Evolutionary conservation across 2,329 filamentous ascomycete species (phyloP).

Genomic region (Thelonectria olida): DNA sequence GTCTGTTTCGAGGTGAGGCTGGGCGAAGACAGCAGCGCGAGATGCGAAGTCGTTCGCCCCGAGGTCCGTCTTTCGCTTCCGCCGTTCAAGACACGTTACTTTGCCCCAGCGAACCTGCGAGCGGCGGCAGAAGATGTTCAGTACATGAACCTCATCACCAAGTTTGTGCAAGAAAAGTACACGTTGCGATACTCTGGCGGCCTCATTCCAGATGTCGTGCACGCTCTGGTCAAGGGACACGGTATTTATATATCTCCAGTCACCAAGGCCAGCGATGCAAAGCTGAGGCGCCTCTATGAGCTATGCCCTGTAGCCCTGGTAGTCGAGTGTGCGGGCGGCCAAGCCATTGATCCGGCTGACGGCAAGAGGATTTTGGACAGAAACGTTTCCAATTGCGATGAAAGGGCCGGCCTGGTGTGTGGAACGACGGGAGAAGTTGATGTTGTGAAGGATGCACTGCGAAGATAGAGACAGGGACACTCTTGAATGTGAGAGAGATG

Average conservation of each 20-base stretch:
- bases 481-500: background rate
- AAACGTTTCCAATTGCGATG: slow-evolving; percentile 53
- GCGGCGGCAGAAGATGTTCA: slow-evolving; percentile 59
- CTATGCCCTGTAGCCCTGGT: slow-evolving; percentile 67
- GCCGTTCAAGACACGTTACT: slow-evolving; percentile 63
- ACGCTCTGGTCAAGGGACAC: slow-evolving; percentile 68
- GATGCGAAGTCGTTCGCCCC: slow-evolving; percentile 52
- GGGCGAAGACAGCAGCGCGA: slow-evolving; percentile 32
- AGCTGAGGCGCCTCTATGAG: slow-evolving; percentile 68
- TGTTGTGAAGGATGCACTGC: slow-evolving; percentile 38
- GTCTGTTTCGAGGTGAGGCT: slow-evolving; percentile 64
- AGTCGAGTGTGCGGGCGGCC: slow-evolving; percentile 67
- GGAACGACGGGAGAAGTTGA: slow-evolving; percentile 61
- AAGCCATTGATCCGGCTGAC: slow-evolving; percentile 59
- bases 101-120: slow-evolving; percentile 70
- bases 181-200: slow-evolving; percentile 70
- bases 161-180: slow-evolving; percentile 62
- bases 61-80: slow-evolving; percentile 49
- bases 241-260: slow-evolving; percentile 69
- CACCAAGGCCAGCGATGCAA: slow-evolving; percentile 59
- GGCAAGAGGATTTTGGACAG: slow-evolving; percentile 53
- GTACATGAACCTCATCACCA: slow-evolving; percentile 60
- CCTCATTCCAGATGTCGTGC: slow-evolving; percentile 68
- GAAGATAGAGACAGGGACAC: background rate
- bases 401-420: slow-evolving; percentile 60